Evolutionary conservation across 192 early-diverging fungal genomes (phyloP), one percentile per base, ranked within the genome.

Genomic region (Coemansia sp.): DNA sequence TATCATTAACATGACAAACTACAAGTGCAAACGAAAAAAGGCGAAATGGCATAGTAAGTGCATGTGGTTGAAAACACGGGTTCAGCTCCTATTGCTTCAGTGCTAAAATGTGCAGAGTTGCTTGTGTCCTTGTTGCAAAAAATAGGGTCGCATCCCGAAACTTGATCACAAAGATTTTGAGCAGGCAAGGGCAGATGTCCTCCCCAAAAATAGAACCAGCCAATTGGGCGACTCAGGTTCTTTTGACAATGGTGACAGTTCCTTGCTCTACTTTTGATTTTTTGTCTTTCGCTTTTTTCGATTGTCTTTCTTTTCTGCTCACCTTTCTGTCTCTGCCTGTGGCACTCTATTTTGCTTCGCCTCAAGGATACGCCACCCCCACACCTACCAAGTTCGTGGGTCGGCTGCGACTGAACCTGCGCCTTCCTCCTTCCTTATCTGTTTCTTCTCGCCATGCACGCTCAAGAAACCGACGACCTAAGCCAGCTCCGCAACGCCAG

Each of bases 391-490:
- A 33, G 39, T 29, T 29, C 26, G 24, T 58, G 56, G 37, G 39
- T 58, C 37, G 33, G 56, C 38, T 24, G 38, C 39, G 27, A 33
- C 50, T 32, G 48, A 52, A 17, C 48, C 7, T 44, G 58, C 39
- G 35, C 19, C 44, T 32, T 33, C 12, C 26, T 4, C 48, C 27
- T 24, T 52, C 27, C 14, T 15, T 27, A 33, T 32, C 52, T 26
- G 46, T 26, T 26, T 50, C 24, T 32, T 53, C 22, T 15, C 5
- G 48, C 48, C 29, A 74, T 74, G 73, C 53, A 53, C 53, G 46
- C 42, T 87, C 50, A 84, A 82, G 26, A 84, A 84, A 65, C 62
- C 67, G 76, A 80, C 64, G 72, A 80, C 59, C 53, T 80, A 67
- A 55, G 48, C 46, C 67, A 56, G 52, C 67, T 70, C 41, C 60